Base-by-base conservation (phyloP, 73 alveolate genomes). In the Paramecium biaurelia region DNA sequence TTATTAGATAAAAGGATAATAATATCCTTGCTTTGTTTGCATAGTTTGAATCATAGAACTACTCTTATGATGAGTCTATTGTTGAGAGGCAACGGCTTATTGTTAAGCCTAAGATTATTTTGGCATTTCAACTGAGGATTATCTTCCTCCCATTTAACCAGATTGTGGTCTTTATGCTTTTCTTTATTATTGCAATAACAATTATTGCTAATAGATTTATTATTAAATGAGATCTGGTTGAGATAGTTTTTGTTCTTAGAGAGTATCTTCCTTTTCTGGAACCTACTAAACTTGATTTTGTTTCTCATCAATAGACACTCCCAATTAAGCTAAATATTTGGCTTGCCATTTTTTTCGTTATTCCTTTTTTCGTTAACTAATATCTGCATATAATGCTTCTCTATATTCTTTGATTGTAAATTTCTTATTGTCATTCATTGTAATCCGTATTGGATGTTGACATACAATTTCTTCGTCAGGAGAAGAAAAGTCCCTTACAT, bases 341-440 rank as follows among this genome's bases (percentile, higher is more conserved):
- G 85, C 92, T 49, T 85, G 35, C 95, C 94, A 89, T 70, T 94
- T 92, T 57, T 95, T 94, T 85, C 98, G 84, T 41, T 92, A 79
- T 82, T 96, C 95, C 68, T 95, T 97, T 57, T 92, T 96, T 43
- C 96, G 85, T 59, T 59, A 94, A 79, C 92, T 92, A 37, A 97
- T 95, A 79, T 95, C 95, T 38, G 94, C 94, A 90, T 93, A 96
- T 53, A 97, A 85, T 15, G 96, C 95, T 67, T 96, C 95, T 86
- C 96, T 92, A 90, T 97, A 97, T 67, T 96, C 96, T 59, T 92
- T 95, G 34, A 97, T 95, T 14, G 97, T 92, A 86, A 93, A 96
- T 76, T 95, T 95, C 32, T 92, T 92, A 45, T 97, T 95, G 49
- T 96, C 99, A 92, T 97, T 97, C 76, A 97, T 85, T 32, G 97